phyloP scores from a whole-genome alignment of 2,329 filamentous ascomycete species.

The Cladorrhinum sp. region DNA sequence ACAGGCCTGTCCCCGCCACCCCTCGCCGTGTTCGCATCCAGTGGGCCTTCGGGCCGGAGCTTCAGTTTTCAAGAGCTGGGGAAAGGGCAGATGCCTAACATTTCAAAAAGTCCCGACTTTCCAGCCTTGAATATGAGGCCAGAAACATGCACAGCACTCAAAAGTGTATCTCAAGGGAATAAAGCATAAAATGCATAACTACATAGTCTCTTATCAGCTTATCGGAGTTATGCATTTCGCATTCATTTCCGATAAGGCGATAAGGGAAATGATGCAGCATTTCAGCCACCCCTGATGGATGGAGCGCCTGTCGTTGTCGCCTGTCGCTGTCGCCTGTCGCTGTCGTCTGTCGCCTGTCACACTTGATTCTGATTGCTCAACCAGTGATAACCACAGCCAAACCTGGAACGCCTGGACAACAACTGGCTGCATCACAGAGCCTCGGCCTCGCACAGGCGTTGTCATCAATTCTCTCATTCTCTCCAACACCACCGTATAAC shows the following conservation, averaged over 20 bases:
- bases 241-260: not conserved
- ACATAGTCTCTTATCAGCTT: not conserved
- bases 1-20: not conserved
- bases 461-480: slow-evolving; percentile 2
- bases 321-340: not conserved
- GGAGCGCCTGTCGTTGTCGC: not conserved
- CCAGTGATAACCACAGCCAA: not conserved
- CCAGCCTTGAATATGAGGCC: not conserved
- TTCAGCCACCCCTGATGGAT: not conserved
- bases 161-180: not conserved
- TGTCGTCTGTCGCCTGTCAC: not conserved
- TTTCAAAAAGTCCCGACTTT: not conserved
- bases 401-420: not conserved
- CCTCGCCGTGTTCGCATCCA: not conserved
- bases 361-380: not conserved
- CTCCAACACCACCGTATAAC: not conserved
- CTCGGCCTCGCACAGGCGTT: slow-evolving; percentile 3
- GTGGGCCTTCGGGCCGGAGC: not conserved
- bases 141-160: not conserved
- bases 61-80: not conserved
- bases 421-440: slow-evolving; percentile 1
- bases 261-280: not conserved
- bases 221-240: not conserved
- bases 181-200: not conserved
- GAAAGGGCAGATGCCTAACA: not conserved